Evolutionary conservation across 495 filamentous ascomycete genomes (phyloP), one percentile per base, ranked within the genome.

Genomic region (Penicillium alfredii): DNA sequence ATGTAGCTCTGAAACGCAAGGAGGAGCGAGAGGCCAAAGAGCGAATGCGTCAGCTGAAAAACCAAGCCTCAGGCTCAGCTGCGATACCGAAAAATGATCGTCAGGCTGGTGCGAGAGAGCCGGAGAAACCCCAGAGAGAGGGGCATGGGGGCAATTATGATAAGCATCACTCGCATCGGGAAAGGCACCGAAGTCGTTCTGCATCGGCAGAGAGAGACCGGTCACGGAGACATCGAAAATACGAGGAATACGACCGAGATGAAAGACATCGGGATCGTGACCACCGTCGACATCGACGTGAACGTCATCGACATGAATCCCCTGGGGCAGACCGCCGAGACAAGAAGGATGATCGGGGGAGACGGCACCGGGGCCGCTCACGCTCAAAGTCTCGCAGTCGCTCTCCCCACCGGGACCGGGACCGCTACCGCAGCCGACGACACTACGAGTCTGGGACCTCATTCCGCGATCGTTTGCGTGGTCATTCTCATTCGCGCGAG

Each of bases 1-100:
- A 98, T 73, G 76, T 85, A 8, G 84, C 88, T 4, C 68, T 96
- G 35, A 75, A 82, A 25, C 86, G 80, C 0, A 94, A 83, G 45
- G 90, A 97, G 55, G 78, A 80, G 24, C 76, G 69, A 34, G 78
- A 82, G 25, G 62, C 75, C 42, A 52, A 79, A 68, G 65, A 71
- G 12, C 68, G 76, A 26, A 65, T 81, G 42, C 72, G 68, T 37
- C 55, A 59, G 58, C 69, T 78, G 37, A 53, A 59, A 32, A 38
- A 53, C 6, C 64, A 69, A 30, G 25, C 32, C 19, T 25, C 41
- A 3, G 39, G 47, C 47, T 30, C 70, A 66, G 18, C 61, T 9
- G 58, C 66, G 22, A 44, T 31, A 51, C 27, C 31, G 43, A 44
- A 34, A 40, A 36, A 41, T 13, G 25, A 44, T 30, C 53, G 35